Evolutionary conservation across 2,329 filamentous ascomycete genomes (phyloP).

Genomic region (Colletotrichum neosansevieriae): DNA sequence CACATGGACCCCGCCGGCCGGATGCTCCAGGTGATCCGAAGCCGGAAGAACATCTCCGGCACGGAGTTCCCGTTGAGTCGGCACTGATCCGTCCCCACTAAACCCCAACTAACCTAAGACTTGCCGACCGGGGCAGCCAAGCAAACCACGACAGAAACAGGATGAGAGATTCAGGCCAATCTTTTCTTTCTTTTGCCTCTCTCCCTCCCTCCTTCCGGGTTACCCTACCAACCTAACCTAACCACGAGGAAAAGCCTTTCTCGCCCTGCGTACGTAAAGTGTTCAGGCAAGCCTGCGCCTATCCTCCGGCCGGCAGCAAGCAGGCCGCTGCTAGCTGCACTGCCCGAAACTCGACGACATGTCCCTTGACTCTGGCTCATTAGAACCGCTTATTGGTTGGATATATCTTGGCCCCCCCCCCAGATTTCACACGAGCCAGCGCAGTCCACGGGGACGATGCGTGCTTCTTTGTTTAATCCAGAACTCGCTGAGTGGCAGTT

Average conservation of each 20-base stretch:
- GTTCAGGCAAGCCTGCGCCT: neutral
- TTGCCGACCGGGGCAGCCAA: slow-evolving; percentile 5
- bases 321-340: neutral
- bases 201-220: neutral
- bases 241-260: slow-evolving; percentile 1
- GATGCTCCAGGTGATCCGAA: no score
- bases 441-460: slow-evolving; percentile 1
- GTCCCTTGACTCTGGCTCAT: neutral
- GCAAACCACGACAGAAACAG: neutral
- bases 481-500: neutral
- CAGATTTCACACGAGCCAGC: neutral
- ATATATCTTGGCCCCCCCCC: neutral
- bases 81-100: neutral
- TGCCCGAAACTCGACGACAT: neutral
- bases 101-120: neutral
- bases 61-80: neutral
- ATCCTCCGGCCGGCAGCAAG: slow-evolving; percentile 1
- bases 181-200: no score
- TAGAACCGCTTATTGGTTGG: neutral
- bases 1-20: no score
- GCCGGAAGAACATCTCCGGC: neutral
- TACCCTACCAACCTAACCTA: slow-evolving; percentile 5
- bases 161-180: neutral
- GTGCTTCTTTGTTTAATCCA: neutral
- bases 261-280: neutral